Evolutionary conservation across 805 yeast genomes (phyloP).

Genomic region (Yamadazyma kitorensis): DNA sequence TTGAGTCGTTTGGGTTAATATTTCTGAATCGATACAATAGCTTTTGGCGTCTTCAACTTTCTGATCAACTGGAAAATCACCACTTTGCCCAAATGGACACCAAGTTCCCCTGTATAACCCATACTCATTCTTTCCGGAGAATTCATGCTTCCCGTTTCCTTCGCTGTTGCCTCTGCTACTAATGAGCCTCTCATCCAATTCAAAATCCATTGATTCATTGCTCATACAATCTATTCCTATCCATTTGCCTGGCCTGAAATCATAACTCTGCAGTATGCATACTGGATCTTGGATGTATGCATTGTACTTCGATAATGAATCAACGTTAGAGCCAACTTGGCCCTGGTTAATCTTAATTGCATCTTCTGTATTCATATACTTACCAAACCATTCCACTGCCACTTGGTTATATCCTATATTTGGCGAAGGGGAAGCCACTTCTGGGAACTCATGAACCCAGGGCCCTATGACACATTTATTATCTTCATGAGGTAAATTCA

Average conservation of each 20-base stretch:
- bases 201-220: background rate
- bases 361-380: conserved; percentile 29
- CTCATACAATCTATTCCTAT: conserved; percentile 13
- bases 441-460: conserved; percentile 51
- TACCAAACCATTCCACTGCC: conserved; percentile 40
- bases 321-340: background rate
- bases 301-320: conserved; percentile 2
- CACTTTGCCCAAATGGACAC: conserved; percentile 47
- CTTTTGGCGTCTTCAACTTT: conserved; percentile 41
- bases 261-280: conserved; percentile 35
- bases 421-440: conserved; percentile 46
- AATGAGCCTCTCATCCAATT: background rate
- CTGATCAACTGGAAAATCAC: conserved; percentile 47
- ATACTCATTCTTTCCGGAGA: conserved; percentile 34
- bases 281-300: conserved; percentile 45
- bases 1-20: conserved; percentile 18
- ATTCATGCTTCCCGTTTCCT: background rate
- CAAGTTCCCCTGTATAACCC: conserved; percentile 45
- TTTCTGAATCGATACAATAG: conserved; percentile 30
- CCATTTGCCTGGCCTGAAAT: conserved; percentile 40
- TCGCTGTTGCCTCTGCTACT: background rate
- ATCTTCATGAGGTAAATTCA: conserved; percentile 31
- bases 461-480: conserved; percentile 41
- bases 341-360: background rate
- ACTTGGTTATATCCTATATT: conserved; percentile 43